phyloP scores from a whole-genome alignment of 441 rosid species.

The Macaranga tanarius region DNA sequence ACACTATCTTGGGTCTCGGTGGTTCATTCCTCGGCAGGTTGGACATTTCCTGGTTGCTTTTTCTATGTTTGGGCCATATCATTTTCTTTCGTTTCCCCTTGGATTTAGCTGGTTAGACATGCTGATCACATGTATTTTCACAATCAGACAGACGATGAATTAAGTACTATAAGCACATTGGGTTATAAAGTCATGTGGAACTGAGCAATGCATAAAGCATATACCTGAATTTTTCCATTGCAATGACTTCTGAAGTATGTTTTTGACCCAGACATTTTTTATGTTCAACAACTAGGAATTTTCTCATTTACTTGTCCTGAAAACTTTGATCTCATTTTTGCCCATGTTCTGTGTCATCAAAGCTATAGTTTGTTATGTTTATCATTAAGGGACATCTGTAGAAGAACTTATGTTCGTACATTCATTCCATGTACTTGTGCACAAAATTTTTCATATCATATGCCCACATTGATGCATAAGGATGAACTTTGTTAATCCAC shows the following conservation, averaged over 20 bases:
- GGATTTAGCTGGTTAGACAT: neutral
- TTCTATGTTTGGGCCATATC: slow-evolving; percentile 15
- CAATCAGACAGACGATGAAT: neutral
- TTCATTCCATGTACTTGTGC: neutral
- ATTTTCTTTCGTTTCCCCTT: neutral
- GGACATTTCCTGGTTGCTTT: slow-evolving; percentile 18
- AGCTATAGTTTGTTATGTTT: neutral
- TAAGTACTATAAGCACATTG: neutral
- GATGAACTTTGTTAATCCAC: neutral
- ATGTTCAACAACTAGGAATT: neutral
- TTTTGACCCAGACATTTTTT: neutral
- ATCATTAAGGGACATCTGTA: neutral
- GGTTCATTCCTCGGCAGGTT: slow-evolving; percentile 97
- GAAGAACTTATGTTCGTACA: neutral
- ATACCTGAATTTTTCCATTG: neutral
- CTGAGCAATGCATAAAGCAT: neutral
- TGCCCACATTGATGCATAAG: neutral
- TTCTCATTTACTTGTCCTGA: neutral
- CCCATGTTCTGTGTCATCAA: neutral
- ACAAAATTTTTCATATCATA: neutral
- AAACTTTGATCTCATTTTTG: slow-evolving; percentile 3
- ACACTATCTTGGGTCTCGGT: slow-evolving; percentile 92
- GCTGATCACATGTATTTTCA: neutral
- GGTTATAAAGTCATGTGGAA: neutral
- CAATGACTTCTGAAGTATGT: slow-evolving; percentile 3